Evolutionary conservation across 345 rosid genomes (phyloP).

Genomic region (Citrus medica): DNA sequence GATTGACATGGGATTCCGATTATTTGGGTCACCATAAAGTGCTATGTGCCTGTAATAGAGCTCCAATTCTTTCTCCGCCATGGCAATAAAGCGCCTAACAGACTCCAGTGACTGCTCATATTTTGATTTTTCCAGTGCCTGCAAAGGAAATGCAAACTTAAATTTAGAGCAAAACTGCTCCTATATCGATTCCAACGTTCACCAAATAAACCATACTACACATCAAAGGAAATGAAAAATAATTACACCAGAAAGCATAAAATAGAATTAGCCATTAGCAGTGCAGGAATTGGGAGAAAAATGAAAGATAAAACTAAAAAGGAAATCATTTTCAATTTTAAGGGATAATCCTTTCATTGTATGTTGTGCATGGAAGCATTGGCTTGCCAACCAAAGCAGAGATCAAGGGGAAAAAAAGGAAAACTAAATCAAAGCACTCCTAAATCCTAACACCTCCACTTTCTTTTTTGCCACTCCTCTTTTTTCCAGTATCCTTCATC

Average conservation of each 20-base stretch:
- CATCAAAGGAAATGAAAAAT: neutral
- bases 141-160: conserved; percentile 14
- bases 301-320: neutral
- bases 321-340: neutral
- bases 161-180: neutral
- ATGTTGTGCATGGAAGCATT: too few species aligned
- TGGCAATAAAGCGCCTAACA: conserved; percentile 68
- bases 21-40: conserved; percentile 66
- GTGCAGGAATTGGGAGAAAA: neutral
- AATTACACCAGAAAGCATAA: neutral
- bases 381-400: neutral
- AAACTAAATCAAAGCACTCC: neutral
- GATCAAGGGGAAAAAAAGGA: neutral
- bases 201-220: neutral
- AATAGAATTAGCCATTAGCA: neutral
- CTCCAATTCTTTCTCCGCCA: conserved; percentile 80
- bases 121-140: conserved; percentile 86
- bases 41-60: conserved; percentile 70
- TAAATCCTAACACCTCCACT: neutral
- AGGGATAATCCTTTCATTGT: neutral
- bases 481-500: neutral
- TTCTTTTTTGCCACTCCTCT: neutral
- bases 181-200: neutral
- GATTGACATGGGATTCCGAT: conserved; percentile 50
- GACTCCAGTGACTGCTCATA: conserved; percentile 90